Evolutionary conservation across 2,329 filamentous ascomycete genomes (phyloP).

Genomic region (Dactylellina sp.): DNA sequence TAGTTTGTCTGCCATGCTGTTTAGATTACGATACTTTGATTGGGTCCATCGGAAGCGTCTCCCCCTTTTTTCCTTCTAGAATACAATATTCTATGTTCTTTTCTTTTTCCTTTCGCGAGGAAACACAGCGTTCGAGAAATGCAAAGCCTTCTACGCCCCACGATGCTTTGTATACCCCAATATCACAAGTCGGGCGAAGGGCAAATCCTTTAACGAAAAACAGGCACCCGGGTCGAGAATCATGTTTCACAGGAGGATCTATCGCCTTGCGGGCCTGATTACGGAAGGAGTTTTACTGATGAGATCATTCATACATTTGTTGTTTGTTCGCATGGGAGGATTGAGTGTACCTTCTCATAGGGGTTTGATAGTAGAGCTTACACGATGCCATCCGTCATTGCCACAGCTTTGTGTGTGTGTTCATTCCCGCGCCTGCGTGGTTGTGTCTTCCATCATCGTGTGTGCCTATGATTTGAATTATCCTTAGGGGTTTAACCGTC

Average conservation of each 20-base stretch:
- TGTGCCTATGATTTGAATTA: constrained; percentile 58
- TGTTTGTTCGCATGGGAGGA: constrained; percentile 50
- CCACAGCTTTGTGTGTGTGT: constrained; percentile 58
- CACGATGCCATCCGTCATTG: constrained; percentile 56
- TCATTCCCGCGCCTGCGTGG: constrained; percentile 57
- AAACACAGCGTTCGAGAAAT: constrained; percentile 41
- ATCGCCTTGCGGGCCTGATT: constrained; percentile 12
- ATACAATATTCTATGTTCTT: constrained; percentile 43
- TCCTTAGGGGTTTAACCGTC: constrained; percentile 56
- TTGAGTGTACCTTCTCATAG: constrained; percentile 57
- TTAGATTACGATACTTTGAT: constrained; percentile 56
- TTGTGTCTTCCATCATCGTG: constrained; percentile 55
- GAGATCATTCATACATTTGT: constrained; percentile 27
- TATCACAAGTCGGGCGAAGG: constrained; percentile 26
- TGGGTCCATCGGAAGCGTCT: constrained; percentile 50
- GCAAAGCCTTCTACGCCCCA: constrained; percentile 14
- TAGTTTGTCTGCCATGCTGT: constrained; percentile 49
- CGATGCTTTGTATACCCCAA: constrained; percentile 30
- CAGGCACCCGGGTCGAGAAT: constrained; percentile 24
- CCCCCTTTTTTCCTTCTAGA: constrained; percentile 51
- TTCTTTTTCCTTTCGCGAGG: constrained; percentile 38
- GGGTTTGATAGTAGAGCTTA: constrained; percentile 58
- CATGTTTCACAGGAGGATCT: constrained; percentile 37
- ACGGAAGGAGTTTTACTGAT: constrained; percentile 30
- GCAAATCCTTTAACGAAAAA: constrained; percentile 27